Evolutionary conservation across 2,329 filamentous ascomycete species (phyloP).

Genomic region (Beauveria varroae): DNA sequence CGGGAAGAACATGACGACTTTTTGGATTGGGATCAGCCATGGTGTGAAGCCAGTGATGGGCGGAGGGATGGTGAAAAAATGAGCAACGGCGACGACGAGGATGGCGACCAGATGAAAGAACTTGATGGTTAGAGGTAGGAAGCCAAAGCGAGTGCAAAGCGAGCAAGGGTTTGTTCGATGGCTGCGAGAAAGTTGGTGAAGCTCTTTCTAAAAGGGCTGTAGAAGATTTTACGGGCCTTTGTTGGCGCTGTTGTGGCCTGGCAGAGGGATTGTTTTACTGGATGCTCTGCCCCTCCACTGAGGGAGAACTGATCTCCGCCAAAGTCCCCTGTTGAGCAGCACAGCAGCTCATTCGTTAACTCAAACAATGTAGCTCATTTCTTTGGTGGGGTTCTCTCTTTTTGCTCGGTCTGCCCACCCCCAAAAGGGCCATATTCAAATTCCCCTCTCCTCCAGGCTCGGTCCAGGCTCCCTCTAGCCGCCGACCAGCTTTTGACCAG

Average conservation of each 20-base stretch:
- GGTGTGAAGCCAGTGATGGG: background rate
- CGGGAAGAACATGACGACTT: background rate
- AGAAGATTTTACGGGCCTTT: background rate
- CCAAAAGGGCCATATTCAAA: background rate
- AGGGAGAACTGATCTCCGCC: background rate
- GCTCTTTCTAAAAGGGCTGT: background rate
- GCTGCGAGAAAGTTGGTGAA: background rate
- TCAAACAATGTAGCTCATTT: background rate
- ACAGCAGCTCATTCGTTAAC: background rate
- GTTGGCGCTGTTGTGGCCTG: background rate
- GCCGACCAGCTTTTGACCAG: background rate
- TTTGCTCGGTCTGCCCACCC: conserved; percentile 9
- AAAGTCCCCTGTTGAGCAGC: background rate
- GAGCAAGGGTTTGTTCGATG: too few relatives aligned
- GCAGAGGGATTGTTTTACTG: background rate
- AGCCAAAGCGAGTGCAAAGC: too few relatives aligned
- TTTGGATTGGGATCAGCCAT: background rate
- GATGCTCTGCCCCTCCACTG: background rate
- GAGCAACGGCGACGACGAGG: background rate
- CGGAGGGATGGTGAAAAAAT: too few relatives aligned
- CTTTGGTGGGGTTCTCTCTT: background rate
- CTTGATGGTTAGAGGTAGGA: too few relatives aligned
- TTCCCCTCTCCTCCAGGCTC: too few relatives aligned
- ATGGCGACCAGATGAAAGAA: too few relatives aligned
- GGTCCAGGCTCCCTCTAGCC: background rate